A percentile compares a stretch with the other conserved stretches of the same genome.
phyloP scores from a whole-genome alignment of 495 filamentous ascomycete species.

The Aspergillus wentii region DNA sequence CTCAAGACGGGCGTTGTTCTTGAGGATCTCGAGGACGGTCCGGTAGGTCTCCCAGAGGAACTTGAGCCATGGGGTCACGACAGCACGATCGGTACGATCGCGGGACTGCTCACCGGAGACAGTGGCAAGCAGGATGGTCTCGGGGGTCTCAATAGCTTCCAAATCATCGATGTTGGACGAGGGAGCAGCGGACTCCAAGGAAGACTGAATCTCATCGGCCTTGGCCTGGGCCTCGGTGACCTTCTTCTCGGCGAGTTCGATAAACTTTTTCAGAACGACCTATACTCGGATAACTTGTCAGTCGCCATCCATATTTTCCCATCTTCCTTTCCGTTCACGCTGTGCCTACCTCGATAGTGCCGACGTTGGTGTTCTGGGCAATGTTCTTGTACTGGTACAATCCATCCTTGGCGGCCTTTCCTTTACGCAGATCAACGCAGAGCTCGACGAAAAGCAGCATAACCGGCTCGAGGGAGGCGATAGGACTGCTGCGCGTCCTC shows the following conservation, averaged over 20 bases:
- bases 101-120: constrained; percentile 96
- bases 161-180: constrained; percentile 86
- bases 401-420: constrained; percentile 96
- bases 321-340: constrained; percentile 2
- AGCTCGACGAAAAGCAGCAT: constrained; percentile 97
- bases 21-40: constrained; percentile 93
- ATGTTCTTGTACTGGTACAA: constrained; percentile 99
- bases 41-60: constrained; percentile 99
- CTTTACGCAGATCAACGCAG: constrained; percentile 93
- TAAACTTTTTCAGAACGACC: constrained; percentile 93
- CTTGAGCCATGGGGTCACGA: constrained; percentile 98
- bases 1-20: constrained; percentile 97
- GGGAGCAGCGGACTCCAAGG: constrained; percentile 64
- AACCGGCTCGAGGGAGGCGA: constrained; percentile 92
- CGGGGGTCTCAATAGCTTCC: constrained; percentile 94
- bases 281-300: constrained; percentile 33
- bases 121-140: constrained; percentile 95
- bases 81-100: constrained; percentile 93
- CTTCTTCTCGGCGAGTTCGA: constrained; percentile 93
- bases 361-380: constrained; percentile 96
- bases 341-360: constrained; percentile 78
- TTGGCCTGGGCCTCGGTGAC: constrained; percentile 94
- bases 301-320: constrained; percentile 2
- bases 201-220: constrained; percentile 89
- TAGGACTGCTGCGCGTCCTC: constrained; percentile 93